Percentiles rank a stretch among this genome's conserved stretches.
phyloP scores from a whole-genome alignment of 176 grass and related monocot genomes.

The Oryza brachyantha region DNA sequence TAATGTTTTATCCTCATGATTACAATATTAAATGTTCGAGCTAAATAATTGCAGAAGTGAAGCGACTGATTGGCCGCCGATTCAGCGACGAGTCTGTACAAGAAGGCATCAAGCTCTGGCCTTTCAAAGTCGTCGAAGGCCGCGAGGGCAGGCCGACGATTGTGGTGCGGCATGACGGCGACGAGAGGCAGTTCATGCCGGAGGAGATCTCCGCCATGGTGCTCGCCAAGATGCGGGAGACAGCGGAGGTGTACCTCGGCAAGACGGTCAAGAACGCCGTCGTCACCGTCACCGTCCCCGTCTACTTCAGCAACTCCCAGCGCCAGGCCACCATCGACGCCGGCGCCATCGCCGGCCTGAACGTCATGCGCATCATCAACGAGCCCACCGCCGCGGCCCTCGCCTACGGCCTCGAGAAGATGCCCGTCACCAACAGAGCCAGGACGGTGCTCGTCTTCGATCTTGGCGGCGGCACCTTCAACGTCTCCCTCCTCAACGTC shows the following conservation, averaged over 20 bases:
- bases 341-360: slow-evolving; percentile 67
- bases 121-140: slow-evolving; percentile 59
- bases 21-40: too few relatives aligned
- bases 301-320: slow-evolving; percentile 88
- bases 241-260: slow-evolving; percentile 44
- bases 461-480: not conserved
- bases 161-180: slow-evolving; percentile 46
- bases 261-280: slow-evolving; percentile 69
- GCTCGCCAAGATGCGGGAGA: slow-evolving; percentile 58
- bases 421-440: not conserved
- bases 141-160: slow-evolving; percentile 71
- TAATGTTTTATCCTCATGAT: too few relatives aligned
- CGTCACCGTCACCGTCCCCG: slow-evolving; percentile 70
- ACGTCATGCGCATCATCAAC: slow-evolving; percentile 86
- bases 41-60: slow-evolving; percentile 51
- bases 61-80: slow-evolving; percentile 71
- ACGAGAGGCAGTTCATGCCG: slow-evolving; percentile 62
- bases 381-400: slow-evolving; percentile 76
- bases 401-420: slow-evolving; percentile 86
- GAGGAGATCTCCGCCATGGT: slow-evolving; percentile 83
- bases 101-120: slow-evolving; percentile 72
- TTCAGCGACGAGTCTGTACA: slow-evolving; percentile 74
- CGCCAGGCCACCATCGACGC: slow-evolving; percentile 92
- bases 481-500: slow-evolving; percentile 32
- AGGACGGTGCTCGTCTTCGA: not conserved